Conservation (phyloP, 345 rosid species). For the Aegle marmelos region DNA sequence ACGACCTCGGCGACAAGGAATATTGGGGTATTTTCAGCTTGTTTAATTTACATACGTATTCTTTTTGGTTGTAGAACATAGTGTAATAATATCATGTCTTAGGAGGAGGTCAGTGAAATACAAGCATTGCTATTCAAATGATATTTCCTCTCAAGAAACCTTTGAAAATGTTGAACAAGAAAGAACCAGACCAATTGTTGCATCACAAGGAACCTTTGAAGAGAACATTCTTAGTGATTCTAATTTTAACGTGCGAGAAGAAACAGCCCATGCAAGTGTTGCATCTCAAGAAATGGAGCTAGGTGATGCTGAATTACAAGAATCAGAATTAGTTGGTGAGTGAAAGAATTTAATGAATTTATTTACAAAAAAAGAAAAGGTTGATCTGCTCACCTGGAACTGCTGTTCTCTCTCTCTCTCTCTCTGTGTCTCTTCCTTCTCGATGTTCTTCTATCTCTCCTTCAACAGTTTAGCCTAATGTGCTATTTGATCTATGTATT, state of each 20-base stretch:
- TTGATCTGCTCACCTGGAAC: neutral
- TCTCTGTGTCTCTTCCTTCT: neutral
- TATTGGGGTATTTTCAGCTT: conserved; percentile 44
- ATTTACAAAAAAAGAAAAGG: neutral
- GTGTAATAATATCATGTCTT: conserved; percentile 14
- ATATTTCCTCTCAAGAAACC: conserved; percentile 33
- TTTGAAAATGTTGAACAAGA: conserved; percentile 33
- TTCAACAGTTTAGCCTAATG: neutral
- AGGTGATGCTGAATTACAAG: conserved; percentile 24
- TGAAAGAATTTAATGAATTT: conserved; percentile 16
- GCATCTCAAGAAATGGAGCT: conserved; percentile 30
- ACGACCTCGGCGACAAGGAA: conserved; percentile 66
- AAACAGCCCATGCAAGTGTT: conserved; percentile 25
- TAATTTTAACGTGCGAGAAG: conserved; percentile 26
- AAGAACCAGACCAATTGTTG: conserved; percentile 24
- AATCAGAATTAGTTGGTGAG: conserved; percentile 47
- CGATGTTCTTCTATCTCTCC: neutral
- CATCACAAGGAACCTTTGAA: conserved; percentile 31
- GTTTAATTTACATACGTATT: neutral
- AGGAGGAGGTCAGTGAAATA: conserved; percentile 54
- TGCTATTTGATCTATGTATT: neutral
- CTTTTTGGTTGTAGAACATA: conserved; percentile 7
- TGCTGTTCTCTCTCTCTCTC: neutral
- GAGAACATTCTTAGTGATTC: conserved; percentile 28
- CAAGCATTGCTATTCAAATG: conserved; percentile 39